Percentiles rank a stretch among this genome's conserved stretches.
Conservation (phyloP, 495 filamentous ascomycete genomes). For the Hypoxylon fragiforme region DNA sequence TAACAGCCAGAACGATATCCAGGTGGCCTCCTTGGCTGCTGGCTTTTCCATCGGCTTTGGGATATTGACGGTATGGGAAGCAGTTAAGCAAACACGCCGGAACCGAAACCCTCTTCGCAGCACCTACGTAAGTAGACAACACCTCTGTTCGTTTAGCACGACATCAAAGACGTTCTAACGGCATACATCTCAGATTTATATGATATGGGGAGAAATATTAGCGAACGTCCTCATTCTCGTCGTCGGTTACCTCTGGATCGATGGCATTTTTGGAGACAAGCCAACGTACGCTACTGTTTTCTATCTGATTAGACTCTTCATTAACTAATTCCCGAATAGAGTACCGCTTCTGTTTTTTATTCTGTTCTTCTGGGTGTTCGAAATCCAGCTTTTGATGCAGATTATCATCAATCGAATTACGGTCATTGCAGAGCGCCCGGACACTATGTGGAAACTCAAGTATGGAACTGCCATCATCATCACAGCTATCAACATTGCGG, state of each 20-base stretch:
- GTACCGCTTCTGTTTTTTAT: slow-evolving; percentile 34
- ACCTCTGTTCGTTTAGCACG: too few species aligned
- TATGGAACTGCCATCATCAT: slow-evolving; percentile 49
- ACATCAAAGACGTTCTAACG: too few species aligned
- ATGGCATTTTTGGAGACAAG: slow-evolving; percentile 34
- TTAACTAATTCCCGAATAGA: slow-evolving; percentile 11
- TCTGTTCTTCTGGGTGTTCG: slow-evolving; percentile 43
- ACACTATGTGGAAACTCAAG: slow-evolving; percentile 38
- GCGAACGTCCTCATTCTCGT: slow-evolving; percentile 43
- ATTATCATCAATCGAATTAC: slow-evolving; percentile 56
- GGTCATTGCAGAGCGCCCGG: slow-evolving; percentile 41
- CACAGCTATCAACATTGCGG: slow-evolving; percentile 48
- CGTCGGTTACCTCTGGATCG: slow-evolving; percentile 44
- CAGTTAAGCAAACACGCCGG: slow-evolving; percentile 38
- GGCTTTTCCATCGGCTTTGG: slow-evolving; percentile 50
- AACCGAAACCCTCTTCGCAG: slow-evolving; percentile 37
- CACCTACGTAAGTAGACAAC: slow-evolving; percentile 23
- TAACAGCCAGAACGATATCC: neutral
- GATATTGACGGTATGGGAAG: slow-evolving; percentile 45
- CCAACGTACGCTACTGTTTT: slow-evolving; percentile 30
- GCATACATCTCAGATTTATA: slow-evolving; percentile 45
- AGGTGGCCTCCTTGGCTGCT: slow-evolving; percentile 42
- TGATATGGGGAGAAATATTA: slow-evolving; percentile 49
- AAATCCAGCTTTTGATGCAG: slow-evolving; percentile 49
- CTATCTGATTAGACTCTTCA: neutral